A percentile compares a stretch with the other conserved stretches of the same genome.
These are phyloP conservation scores for Pontederia crassipes DNA, from an alignment of 176 grass and related monocot genomes.

Conservation along the genomic window DNA sequence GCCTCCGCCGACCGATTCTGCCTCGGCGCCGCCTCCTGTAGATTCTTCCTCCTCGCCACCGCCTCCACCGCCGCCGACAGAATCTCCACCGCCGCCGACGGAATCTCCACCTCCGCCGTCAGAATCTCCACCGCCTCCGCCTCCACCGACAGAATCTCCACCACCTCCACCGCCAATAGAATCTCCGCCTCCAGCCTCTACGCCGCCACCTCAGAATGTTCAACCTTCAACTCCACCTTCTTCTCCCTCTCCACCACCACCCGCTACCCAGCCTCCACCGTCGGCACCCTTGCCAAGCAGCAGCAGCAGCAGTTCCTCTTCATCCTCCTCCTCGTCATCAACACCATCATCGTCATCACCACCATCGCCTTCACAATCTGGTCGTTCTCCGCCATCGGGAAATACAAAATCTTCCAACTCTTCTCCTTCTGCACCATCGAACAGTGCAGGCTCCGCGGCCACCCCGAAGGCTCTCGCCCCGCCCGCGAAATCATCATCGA, in stretches of 20 bases:
- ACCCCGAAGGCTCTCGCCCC: background rate
- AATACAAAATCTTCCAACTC: background rate
- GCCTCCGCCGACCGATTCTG: background rate
- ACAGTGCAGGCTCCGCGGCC: background rate
- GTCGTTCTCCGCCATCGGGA: background rate
- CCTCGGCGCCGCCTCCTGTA: background rate
- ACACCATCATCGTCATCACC: background rate
- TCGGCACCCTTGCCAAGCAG: background rate
- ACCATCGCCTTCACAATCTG: background rate
- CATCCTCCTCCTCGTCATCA: background rate
- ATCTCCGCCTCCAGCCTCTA: background rate
- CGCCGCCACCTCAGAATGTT: no score
- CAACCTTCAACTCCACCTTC: no score
- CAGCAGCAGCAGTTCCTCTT: background rate
- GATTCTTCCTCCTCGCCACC: background rate
- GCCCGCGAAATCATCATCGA: background rate
- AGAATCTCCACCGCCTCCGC: background rate
- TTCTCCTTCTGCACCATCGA: background rate
- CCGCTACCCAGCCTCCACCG: background rate
- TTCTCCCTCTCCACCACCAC: no score
- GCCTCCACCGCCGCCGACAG: background rate
- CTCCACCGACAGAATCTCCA: background rate
- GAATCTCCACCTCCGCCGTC: background rate
- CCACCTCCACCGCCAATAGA: constrained; percentile 3
- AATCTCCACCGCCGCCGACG: constrained; percentile 2